These are phyloP conservation scores for Aristolochia fimbriata DNA, from an alignment of 164 flowering plant species.

Conservation along the genomic window DNA sequence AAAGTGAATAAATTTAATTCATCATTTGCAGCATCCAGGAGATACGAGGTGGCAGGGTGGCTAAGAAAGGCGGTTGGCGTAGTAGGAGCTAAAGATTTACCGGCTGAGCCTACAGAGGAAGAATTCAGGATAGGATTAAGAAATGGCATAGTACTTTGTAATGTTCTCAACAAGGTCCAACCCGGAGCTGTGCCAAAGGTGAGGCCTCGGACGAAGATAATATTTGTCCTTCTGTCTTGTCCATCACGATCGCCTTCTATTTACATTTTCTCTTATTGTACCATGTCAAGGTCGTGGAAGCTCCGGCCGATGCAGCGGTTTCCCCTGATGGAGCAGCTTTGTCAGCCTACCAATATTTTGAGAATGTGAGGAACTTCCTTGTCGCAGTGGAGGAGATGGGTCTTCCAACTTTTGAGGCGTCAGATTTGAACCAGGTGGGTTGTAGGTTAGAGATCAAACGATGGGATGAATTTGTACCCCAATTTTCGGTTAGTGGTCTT, in stretches of 20 bases:
- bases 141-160: constrained; percentile 80
- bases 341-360: constrained; percentile 92
- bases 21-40: constrained; percentile 44
- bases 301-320: constrained; percentile 59
- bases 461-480: no score
- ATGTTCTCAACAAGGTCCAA: constrained; percentile 67
- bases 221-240: background rate
- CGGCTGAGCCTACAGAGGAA: constrained; percentile 86
- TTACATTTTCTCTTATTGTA: background rate
- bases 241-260: background rate
- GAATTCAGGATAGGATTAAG: constrained; percentile 74
- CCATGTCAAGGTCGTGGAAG: constrained; percentile 70
- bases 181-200: constrained; percentile 91
- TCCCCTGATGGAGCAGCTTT: constrained; percentile 93
- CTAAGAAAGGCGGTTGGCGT: constrained; percentile 71
- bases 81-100: constrained; percentile 72
- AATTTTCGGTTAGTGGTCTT: no score
- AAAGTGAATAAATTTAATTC: background rate
- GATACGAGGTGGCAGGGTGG: constrained; percentile 83
- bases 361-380: constrained; percentile 89
- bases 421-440: constrained; percentile 90
- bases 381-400: constrained; percentile 79
- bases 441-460: background rate
- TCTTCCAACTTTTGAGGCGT: constrained; percentile 90
- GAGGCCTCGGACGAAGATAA: background rate